Percentiles rank a stretch among this genome's conserved stretches.
These are phyloP conservation scores for Spiraea crenata DNA, from an alignment of 331 rosid genomes.

Conservation along the genomic window DNA sequence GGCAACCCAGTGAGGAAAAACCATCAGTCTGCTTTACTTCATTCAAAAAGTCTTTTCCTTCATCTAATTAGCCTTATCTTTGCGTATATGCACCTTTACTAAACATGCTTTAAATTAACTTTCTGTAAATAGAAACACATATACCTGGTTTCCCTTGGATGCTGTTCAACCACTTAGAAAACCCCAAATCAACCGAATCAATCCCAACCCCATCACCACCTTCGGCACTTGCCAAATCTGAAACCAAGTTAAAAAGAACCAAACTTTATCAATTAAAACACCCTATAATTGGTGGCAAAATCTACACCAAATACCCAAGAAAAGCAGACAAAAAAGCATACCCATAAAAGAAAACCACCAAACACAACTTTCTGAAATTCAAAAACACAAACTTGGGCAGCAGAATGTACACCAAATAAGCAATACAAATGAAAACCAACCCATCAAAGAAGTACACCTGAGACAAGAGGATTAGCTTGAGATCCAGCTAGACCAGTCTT, in stretches of 20 bases:
- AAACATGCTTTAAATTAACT: neutral
- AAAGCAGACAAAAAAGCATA: conserved; percentile 4
- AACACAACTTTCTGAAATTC: neutral
- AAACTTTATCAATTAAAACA: neutral
- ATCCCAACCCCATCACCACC: conserved; percentile 33
- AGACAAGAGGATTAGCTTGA: conserved; percentile 68
- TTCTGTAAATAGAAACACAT: conserved; percentile 3
- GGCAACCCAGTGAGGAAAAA: neutral
- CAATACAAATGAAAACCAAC: neutral
- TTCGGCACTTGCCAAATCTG: conserved; percentile 51
- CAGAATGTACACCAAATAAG: neutral
- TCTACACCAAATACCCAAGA: neutral
- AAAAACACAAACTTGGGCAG: neutral
- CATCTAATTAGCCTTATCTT: neutral
- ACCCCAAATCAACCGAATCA: conserved; percentile 78
- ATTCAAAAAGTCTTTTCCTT: neutral
- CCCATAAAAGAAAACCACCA: conserved; percentile 30
- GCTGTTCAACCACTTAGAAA: conserved; percentile 73
- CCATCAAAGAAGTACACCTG: conserved; percentile 44
- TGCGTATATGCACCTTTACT: neutral
- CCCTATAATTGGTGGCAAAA: neutral
- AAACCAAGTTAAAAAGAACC: conserved; percentile 19
- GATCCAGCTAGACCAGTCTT: conserved; percentile 92
- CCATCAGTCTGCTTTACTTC: neutral
- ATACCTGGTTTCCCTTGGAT: conserved; percentile 83